Evolutionary conservation across 2,329 filamentous ascomycete species (phyloP), one percentile per base, ranked within the genome.

Genomic region (Hirsutella thompsonii): DNA sequence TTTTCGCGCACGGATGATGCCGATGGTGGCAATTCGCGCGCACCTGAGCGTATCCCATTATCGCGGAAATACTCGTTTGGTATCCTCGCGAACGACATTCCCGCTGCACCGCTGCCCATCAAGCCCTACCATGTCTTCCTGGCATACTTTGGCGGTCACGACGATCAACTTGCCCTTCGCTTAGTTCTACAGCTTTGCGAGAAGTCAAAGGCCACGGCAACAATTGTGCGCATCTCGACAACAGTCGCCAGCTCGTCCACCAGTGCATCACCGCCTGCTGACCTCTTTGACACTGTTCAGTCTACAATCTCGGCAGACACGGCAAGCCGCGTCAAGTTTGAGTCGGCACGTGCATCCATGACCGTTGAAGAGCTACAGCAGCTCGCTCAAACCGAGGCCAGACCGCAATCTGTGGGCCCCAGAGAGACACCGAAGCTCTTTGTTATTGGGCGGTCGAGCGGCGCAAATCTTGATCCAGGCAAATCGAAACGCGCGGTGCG

Each of bases 101-200:
- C 71, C 0, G 62, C 72, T 18, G 64, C 72, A 1, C 76, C 81
- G 0, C 69, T 79, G 5, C 66, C 69, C 5, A 76, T 85, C 52
- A 80, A 79, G 45, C 79, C 76, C 29, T 87, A 94, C 55, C 87
- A 90, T 55, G 72, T 96, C 48, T 89, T 94, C 56, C 69, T 94
- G 41, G 83, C 89, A 0, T 96, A 87, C 61, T 80, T 94, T 44
- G 89, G 90, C 16, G 85, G 85, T 8, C 64, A 69, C 1, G 92
- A 98, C 54, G 90, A 95, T 53, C 74, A 78, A 8, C 76, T 81
- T 4, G 89, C 88, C 0, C 69, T 96, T 1, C 71, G 80, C 1
- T 75, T 96, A 20, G 82, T 90, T 3, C 69, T 96, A 3, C 90
- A 95, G 54, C 71, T 98, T 1, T 85, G 81, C 1, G 79, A 81